These are phyloP conservation scores for Cystofilobasidium bisporidii DNA, from an alignment of 768 basidiomycete genomes.

Conservation along the genomic window DNA sequence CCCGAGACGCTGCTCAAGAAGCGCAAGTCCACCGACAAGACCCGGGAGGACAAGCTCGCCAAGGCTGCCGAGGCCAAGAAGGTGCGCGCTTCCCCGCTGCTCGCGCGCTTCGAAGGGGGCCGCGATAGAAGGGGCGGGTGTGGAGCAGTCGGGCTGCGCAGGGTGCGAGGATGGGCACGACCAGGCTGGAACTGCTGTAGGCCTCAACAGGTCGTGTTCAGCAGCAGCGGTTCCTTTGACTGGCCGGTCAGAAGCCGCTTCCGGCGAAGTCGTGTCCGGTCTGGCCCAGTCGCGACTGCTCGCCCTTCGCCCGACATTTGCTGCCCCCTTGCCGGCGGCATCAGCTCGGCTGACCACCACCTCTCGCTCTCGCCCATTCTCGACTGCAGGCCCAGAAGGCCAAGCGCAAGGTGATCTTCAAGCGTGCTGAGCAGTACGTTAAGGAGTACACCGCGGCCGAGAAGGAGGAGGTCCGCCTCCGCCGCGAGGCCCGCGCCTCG, in stretches of 20 bases:
- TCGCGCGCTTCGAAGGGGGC: background rate
- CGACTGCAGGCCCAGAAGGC: conserved; percentile 41
- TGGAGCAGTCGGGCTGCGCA: too few relatives aligned
- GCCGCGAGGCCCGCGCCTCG: conserved; percentile 77
- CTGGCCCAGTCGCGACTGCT: too few relatives aligned
- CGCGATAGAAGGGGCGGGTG: too few relatives aligned
- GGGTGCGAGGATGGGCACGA: too few relatives aligned
- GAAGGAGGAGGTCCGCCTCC: conserved; percentile 91
- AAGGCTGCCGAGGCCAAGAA: conserved; percentile 77
- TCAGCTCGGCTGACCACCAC: too few relatives aligned
- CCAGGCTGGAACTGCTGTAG: too few relatives aligned
- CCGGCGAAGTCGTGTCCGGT: too few relatives aligned
- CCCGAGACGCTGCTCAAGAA: conserved; percentile 99
- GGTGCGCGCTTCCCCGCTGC: conserved; percentile 49
- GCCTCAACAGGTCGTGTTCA: too few relatives aligned
- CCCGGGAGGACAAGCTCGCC: conserved; percentile 79
- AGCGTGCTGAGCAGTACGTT: conserved; percentile 95
- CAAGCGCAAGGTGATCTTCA: conserved; percentile 96
- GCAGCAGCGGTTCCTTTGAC: too few relatives aligned
- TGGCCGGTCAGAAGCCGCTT: too few relatives aligned
- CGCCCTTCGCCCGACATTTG: too few relatives aligned
- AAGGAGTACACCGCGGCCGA: conserved; percentile 90
- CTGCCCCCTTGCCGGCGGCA: too few relatives aligned
- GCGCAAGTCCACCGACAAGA: conserved; percentile 95
- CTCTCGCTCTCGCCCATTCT: background rate